Base-by-base conservation (phyloP, 345 rosid genomes). In the Erucastrum elatum region DNA sequence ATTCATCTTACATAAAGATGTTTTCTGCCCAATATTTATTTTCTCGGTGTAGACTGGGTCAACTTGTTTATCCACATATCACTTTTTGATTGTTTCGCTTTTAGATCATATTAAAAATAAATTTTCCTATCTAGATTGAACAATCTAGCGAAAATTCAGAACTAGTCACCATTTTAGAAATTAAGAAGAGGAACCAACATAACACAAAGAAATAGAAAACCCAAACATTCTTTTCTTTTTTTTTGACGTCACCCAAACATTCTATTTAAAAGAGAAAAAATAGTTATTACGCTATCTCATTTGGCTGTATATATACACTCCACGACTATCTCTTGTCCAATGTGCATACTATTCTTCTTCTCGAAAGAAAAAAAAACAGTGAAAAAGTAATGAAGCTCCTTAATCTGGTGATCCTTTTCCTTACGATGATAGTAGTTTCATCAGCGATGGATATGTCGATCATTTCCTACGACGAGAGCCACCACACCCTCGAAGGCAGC, bases 401-500 rank as follows among this genome's bases (percentile, higher is more conserved):
- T 4, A 81, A 82, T 49, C 44, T 76, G 77, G 67, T 71, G 49
- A 6, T 83, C 60, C 51, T 89, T 64, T 65, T 92, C 51, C 71
- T 86, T 26, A 1, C 85, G 17, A 63, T 84, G 51, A 64, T 86
- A 63, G 61, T 84, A 5, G 10, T 89, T 6, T 78, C 94, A n/a
- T 89, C 94, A 0, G 93, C 97, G 56, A 41, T 79, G n/a, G 97
- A 94, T 75, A 86, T 86, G 91, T 94, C 97, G 31, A 92, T 94
- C 77, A 69, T 91, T 27, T 86, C 90, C 21, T 89, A 92, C 83
- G 97, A 86, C 69, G 75, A 81, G 59, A 72, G 51, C 15, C 93
- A 92, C 74, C 77, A 9, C 21, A 64, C 72, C 41, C 58, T 67
- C 0, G 4, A 16, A 11, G 49, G 49, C 49, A 41, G 49, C 71